Base-by-base conservation (phyloP, 164 flowering plant genomes). In the Hamamelis virginiana region DNA sequence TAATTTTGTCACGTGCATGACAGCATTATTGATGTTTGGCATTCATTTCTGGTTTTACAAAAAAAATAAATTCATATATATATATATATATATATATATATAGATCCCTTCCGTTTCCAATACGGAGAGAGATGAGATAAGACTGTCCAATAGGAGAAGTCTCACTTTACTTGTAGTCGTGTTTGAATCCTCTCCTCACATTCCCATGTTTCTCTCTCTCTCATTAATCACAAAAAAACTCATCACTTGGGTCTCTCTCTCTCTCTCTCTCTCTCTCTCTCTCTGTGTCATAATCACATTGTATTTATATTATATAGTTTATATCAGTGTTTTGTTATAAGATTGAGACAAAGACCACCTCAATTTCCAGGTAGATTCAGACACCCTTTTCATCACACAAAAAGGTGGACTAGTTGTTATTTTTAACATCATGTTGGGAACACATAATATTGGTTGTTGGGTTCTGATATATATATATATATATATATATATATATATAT, bases 361-460 rank as follows among this genome's bases (percentile, higher is more conserved):
- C 78, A 68, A 72, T 74, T 80, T 76, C 79, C 80, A 78, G 82
- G 79, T 80, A 69, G 80, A 82, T 80, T 77, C 86, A 78, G 69
- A 73, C 75, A 82, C 79, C 74, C 67, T 70, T 72, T 75, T 73
- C 71, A 65, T n/a, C 70, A 68, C 65, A 64, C 18, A 70, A 38
- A 55, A 55, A 64, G 69, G 19, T 50, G 60, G 59, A 68, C 63
- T 52, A n/a, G 43, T 50, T 61, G 62, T 67, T 51, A 23, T 19
- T 69, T 51, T 59, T 19, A 61, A 50, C 28, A 45, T 33, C 74
- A 33, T 75, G 68, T 75, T 66, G 72, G 70, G 68, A 59, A 67
- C 51, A 64, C 47, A 38, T 60, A 57, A 69, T 56, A 27, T 57
- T 67, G 70, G 73, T 69, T 69, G 70, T 52, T 65, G 62, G 43